Base-by-base conservation (phyloP, 2,329 filamentous ascomycete species). In the Exserohilum rostratum region DNA sequence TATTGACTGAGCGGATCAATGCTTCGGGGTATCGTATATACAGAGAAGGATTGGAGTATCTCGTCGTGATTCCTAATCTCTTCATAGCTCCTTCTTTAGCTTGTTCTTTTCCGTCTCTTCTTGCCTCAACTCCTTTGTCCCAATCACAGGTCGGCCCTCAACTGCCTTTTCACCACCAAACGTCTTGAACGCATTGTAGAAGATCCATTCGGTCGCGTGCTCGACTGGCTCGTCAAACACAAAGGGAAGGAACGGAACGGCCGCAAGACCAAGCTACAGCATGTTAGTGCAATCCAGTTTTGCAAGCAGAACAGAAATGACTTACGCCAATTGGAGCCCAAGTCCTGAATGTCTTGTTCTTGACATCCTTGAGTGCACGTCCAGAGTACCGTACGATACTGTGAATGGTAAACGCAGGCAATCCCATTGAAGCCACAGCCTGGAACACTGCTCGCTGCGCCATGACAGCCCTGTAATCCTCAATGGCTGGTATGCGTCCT, bases 171-270 rank as follows among this genome's bases (percentile, higher is more conserved):
- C 80, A 0, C 85, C 93, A 3, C 90, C 92, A 53, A 91, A 83
- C 1, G 84, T 73, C 70, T 87, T 84, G 70, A 97, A 95, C 0
- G 84, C 90, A 66, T 87, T 90, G 68, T 96, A 90, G 79, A 98
- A 98, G 2, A 84, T 75, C 89, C 89, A 97, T 70, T 98, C 93
- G 0, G 96, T 91, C 0, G 90, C 91, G 59, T 91, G 84, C 77
- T 98, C 95, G 6, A 99, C 91, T 0, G 95, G 93, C 74, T 96
- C 84, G 69, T 99, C 93, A 66, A 97, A 97, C 50, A 96, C 77
- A 54, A 83, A 87, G 0, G 93, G 93, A 53, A 97, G 76, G 74
- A 93, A 90, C 0, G 93, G 93, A 7, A 97, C 92, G 7, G 78
- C 80, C 3, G 82, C 79, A 3, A 85, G 78, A 67, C 86, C 86